A percentile compares a stretch with the other conserved stretches of the same genome.
These are phyloP conservation scores for Globisporangium parvum DNA, from an alignment of 352 stramenopile genomes.

Conservation along the genomic window DNA sequence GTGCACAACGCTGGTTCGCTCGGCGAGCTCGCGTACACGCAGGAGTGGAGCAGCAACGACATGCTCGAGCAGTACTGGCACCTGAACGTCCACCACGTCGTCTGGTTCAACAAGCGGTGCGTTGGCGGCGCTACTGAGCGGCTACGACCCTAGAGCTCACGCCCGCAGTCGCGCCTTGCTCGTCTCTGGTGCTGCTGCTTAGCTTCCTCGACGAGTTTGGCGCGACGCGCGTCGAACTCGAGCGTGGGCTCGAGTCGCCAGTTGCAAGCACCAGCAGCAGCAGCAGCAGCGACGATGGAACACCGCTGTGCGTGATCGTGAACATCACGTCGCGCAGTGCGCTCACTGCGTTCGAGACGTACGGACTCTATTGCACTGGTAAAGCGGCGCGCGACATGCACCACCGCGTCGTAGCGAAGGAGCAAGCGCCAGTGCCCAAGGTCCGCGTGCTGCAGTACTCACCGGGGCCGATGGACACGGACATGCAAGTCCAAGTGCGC, in stretches of 20 bases:
- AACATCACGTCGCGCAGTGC: conserved; percentile 86
- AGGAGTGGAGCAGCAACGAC: conserved; percentile 39
- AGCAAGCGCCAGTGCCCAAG: conserved; percentile 31
- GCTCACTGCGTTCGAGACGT: conserved; percentile 73
- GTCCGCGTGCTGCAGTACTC: conserved; percentile 81
- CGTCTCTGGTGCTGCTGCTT: not conserved
- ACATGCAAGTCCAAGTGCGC: conserved; percentile 74
- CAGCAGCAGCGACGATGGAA: no score
- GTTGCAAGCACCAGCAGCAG: no score
- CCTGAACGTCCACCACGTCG: conserved; percentile 77
- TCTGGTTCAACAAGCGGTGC: conserved; percentile 76
- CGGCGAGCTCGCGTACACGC: conserved; percentile 48
- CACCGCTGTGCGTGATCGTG: conserved; percentile 36
- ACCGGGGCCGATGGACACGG: conserved; percentile 83
- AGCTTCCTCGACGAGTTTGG: conserved; percentile 60
- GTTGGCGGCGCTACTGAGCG: not conserved
- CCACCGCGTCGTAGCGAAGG: conserved; percentile 52
- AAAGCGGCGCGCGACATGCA: conserved; percentile 89
- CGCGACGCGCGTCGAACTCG: conserved; percentile 32
- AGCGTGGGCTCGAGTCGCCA: conserved; percentile 5
- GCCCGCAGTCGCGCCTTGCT: not conserved
- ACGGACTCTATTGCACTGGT: conserved; percentile 75
- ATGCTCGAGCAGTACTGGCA: conserved; percentile 57
- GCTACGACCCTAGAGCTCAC: not conserved
- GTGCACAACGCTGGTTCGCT: conserved; percentile 86